Conservation (phyloP, 2,329 filamentous ascomycete species). For the Ceratocystis variospora region DNA sequence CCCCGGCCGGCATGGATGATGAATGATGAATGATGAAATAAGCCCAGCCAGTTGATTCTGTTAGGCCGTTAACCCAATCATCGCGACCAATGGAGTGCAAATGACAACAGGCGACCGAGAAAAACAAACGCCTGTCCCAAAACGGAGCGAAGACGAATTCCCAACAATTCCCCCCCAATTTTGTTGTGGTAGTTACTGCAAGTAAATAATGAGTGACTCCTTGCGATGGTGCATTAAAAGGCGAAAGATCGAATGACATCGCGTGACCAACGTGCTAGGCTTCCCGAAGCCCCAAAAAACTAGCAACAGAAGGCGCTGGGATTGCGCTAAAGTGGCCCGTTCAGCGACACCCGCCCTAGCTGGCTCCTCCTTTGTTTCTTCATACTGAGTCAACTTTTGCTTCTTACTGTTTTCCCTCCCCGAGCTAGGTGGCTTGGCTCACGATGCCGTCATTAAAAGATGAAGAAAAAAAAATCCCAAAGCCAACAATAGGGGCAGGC, state of each 20-base stretch:
- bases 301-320: background rate
- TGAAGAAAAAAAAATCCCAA: too few relatives aligned
- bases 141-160: background rate
- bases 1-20: background rate
- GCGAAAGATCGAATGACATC: slow-evolving; percentile 15
- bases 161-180: background rate
- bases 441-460: background rate
- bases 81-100: background rate
- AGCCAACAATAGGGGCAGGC: background rate
- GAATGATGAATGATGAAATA: background rate
- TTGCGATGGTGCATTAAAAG: background rate
- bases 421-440: background rate
- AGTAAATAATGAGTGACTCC: background rate
- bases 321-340: slow-evolving; percentile 1
- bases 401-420: background rate
- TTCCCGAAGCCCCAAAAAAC: background rate
- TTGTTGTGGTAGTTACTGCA: background rate
- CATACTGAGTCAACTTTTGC: background rate
- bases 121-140: background rate
- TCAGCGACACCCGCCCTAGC: background rate
- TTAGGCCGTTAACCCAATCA: background rate
- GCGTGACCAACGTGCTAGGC: slow-evolving; percentile 12
- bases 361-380: background rate
- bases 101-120: background rate
- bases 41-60: background rate